Evolutionary conservation across 352 stramenopile genomes (phyloP).

Genomic region (Elongisporangium undulatum): DNA sequence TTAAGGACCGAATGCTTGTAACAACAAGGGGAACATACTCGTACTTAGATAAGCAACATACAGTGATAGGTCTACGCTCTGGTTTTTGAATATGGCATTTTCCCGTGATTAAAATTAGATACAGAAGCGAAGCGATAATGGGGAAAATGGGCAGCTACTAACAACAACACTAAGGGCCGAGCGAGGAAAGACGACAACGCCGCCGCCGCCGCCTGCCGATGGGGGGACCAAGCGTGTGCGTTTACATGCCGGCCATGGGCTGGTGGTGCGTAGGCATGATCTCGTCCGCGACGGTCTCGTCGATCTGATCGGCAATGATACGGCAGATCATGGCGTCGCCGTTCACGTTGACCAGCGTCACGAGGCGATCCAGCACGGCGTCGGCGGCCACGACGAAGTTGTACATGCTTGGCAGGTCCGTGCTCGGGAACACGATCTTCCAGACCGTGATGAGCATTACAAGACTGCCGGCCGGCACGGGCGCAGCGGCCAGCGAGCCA

Average conservation of each 20-base stretch:
- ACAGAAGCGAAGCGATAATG: neutral
- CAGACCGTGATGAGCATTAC: conserved; percentile 68
- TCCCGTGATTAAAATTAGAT: neutral
- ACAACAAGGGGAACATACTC: neutral
- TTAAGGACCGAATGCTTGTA: neutral
- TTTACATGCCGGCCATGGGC: neutral
- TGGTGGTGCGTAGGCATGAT: neutral
- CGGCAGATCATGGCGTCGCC: conserved; percentile 66
- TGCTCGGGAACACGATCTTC: conserved; percentile 55
- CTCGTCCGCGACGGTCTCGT: conserved; percentile 11
- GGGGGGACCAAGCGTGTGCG: neutral
- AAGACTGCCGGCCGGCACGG: conserved; percentile 50
- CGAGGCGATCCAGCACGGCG: conserved; percentile 66
- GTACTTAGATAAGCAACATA: too few relatives aligned
- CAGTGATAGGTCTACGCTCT: too few relatives aligned
- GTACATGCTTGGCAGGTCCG: conserved; percentile 51
- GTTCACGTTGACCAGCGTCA: conserved; percentile 76
- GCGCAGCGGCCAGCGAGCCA: conserved; percentile 51
- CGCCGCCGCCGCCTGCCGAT: neutral
- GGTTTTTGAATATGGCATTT: neutral
- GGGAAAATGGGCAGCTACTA: neutral
- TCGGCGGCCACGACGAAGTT: conserved; percentile 61
- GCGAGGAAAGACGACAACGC: neutral
- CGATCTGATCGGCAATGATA: conserved; percentile 66
- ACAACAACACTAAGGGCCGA: neutral